phyloP scores from a whole-genome alignment of 192 early-diverging fungal genomes.

The Geranomyces variabilis region DNA sequence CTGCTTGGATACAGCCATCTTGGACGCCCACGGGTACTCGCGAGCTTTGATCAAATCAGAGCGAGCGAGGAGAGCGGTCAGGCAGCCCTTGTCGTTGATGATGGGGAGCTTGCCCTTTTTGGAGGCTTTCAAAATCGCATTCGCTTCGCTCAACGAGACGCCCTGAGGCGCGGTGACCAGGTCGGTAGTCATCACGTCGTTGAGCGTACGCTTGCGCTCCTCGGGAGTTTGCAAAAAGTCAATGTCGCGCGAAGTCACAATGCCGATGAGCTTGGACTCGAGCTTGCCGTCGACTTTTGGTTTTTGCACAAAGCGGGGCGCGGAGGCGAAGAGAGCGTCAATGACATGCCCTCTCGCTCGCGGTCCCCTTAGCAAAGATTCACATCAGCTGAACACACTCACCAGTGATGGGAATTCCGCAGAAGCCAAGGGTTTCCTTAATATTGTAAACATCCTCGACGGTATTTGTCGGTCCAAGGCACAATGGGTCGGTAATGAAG shows the following conservation, averaged over 20 bases:
- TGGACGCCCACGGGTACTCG: constrained; percentile 93
- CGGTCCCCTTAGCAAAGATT: neutral
- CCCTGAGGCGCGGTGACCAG: constrained; percentile 84
- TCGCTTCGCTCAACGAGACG: constrained; percentile 88
- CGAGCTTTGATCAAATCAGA: constrained; percentile 97
- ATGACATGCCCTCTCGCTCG: neutral
- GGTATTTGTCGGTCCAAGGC: constrained; percentile 78
- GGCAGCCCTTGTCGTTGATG: constrained; percentile 77
- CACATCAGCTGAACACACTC: constrained; percentile 19
- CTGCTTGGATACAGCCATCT: constrained; percentile 79
- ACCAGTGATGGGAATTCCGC: constrained; percentile 95
- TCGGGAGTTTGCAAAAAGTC: constrained; percentile 72
- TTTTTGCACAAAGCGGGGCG: neutral
- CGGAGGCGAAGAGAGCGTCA: neutral
- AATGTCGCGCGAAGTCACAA: constrained; percentile 96
- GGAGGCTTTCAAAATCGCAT: constrained; percentile 81
- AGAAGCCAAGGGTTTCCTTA: constrained; percentile 88
- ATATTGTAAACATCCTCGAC: constrained; percentile 85
- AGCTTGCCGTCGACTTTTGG: constrained; percentile 76
- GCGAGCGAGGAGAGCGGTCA: constrained; percentile 89
- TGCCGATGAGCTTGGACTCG: constrained; percentile 88
- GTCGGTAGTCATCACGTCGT: constrained; percentile 88
- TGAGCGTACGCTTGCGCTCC: constrained; percentile 66
- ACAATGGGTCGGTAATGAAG: constrained; percentile 94
- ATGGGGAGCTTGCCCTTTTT: constrained; percentile 98